These are phyloP conservation scores for Gracilaria gracilis DNA, from an alignment of 23 red algal species.

Conservation along the genomic window DNA sequence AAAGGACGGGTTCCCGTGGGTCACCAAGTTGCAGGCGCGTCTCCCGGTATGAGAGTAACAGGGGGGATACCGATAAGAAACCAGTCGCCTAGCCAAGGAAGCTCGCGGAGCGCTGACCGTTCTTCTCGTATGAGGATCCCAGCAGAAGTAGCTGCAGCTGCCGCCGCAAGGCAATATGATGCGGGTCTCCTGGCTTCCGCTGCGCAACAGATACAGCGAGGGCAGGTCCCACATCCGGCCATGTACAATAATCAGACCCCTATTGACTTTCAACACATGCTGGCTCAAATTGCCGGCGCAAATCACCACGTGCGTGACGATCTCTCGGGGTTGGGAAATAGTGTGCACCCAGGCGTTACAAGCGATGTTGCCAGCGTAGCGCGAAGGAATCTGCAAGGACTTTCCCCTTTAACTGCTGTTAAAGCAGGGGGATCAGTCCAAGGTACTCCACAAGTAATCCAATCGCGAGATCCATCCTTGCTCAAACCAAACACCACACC, in stretches of 20 bases:
- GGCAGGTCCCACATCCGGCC: neutral
- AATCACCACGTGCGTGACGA: neutral
- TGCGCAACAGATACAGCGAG: neutral
- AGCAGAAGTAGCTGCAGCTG: neutral
- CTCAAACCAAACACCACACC: constrained; percentile 8
- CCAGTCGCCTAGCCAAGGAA: constrained; percentile 12
- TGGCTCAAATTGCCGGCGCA: neutral
- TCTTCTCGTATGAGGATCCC: neutral
- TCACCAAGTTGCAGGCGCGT: neutral
- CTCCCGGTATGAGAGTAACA: constrained; percentile 8
- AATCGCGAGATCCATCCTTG: neutral
- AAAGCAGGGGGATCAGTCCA: constrained; percentile 3
- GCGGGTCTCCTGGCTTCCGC: neutral
- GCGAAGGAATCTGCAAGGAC: neutral
- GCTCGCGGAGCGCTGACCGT: neutral
- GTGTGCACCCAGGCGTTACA: neutral
- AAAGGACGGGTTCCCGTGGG: neutral
- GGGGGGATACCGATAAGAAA: neutral
- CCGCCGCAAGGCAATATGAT: neutral
- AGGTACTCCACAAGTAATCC: neutral
- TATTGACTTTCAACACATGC: constrained; percentile 4
- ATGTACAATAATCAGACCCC: neutral
- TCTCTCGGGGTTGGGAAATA: neutral
- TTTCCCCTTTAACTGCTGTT: neutral
- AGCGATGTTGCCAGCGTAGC: neutral